Base-by-base conservation (phyloP, 495 filamentous ascomycete genomes). In the Aspergillus haitiensis region DNA sequence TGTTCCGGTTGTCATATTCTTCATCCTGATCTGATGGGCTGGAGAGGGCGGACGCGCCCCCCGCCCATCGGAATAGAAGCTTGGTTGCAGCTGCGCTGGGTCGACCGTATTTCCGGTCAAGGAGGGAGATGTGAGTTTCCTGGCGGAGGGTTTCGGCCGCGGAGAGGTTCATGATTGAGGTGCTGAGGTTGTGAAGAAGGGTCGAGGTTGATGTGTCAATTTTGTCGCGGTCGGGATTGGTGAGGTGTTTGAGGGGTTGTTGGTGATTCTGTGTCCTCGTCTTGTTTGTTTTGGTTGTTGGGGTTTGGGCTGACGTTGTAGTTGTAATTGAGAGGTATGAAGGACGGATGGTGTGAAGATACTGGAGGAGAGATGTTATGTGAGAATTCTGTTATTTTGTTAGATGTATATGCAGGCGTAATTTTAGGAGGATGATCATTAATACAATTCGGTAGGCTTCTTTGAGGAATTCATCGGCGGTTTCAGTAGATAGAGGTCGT, bases 361-460 rank as follows among this genome's bases (percentile, higher is more conserved):
- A 90, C 62, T 72, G 70, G 59, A 87, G 83, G 46, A 98, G 85
- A 49, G 86, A 88, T 53, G 81, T 62, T 52, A 98, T 91, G 75
- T 94, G 92, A 9, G 88, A 82, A 70, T 95, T 94, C 94, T 98
- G 66, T 12, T 47, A 7, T 5, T 48, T 50, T 48, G 52, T 60
- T 65, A 55, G 57, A n/a, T 58, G 57, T 53, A 56, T 13, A 31
- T 6, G 39, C 15, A 46, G 36, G 47, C 40, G 44, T 18, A 2
- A 18, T 11, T 46, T 33, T 32, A 32, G 54, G 27, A 60, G 50
- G 42, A 59, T 59, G 40, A 55, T 48, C 58, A 21, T 52, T 67
- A 85, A 68, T 75, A 95, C 94, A 66, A 98, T 98, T 74, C 87
- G 84, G 75, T 96, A 91, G 49, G 94, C 94, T 78, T 98, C 95